Conservation (phyloP, 345 rosid species). For the Pistacia vera region DNA sequence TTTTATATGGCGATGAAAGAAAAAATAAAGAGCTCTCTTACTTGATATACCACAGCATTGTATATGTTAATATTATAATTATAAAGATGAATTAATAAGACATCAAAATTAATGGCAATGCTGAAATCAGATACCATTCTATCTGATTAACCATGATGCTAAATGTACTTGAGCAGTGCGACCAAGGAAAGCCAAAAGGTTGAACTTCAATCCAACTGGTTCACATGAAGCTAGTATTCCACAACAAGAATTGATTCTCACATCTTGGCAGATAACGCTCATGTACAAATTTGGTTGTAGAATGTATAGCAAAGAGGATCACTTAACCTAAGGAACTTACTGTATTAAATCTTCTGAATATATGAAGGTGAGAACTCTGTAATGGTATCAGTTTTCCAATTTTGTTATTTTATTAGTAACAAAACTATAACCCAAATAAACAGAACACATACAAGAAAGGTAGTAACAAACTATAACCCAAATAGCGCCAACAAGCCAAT, state of each 20-base stretch:
- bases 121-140: not conserved
- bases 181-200: too few species aligned
- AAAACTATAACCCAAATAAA: not conserved
- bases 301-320: not conserved
- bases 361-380: not conserved
- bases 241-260: not conserved
- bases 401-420: too few species aligned
- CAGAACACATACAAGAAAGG: not conserved
- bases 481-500: not conserved
- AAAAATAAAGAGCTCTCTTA: constrained; percentile 10
- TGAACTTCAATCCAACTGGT: too few species aligned
- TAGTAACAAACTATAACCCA: too few species aligned
- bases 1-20: not conserved
- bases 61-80: not conserved
- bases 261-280: not conserved
- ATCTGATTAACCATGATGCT: not conserved
- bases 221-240: not conserved
- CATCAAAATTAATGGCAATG: constrained; percentile 1
- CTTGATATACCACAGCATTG: not conserved
- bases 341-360: not conserved
- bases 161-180: too few species aligned
- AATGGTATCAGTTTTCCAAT: not conserved
- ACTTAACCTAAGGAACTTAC: not conserved
- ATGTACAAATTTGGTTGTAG: not conserved
- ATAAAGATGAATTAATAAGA: not conserved